phyloP scores from a whole-genome alignment of 192 early-diverging fungal species.

The Mortierella alpina region DNA sequence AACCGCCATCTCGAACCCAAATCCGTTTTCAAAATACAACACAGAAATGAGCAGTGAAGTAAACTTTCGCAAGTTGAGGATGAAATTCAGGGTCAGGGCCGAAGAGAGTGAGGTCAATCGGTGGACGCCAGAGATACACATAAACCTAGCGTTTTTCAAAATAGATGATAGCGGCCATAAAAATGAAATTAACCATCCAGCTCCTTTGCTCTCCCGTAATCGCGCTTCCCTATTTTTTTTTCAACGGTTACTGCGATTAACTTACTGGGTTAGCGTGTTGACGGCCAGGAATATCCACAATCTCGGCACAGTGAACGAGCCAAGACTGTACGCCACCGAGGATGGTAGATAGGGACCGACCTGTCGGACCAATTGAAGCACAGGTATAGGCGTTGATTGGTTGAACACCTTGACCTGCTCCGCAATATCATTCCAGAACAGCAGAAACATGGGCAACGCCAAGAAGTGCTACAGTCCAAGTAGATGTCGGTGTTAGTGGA shows the following conservation, averaged over 20 bases:
- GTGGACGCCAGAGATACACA: slow-evolving; percentile 91
- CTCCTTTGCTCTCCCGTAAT: background rate
- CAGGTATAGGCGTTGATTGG: slow-evolving; percentile 59
- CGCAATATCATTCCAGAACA: slow-evolving; percentile 77
- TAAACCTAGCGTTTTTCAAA: slow-evolving; percentile 59
- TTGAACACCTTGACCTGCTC: slow-evolving; percentile 67
- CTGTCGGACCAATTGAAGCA: slow-evolving; percentile 35
- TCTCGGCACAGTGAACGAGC: slow-evolving; percentile 60
- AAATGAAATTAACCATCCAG: too few relatives aligned
- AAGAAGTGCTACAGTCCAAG: slow-evolving; percentile 69
- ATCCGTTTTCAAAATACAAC: slow-evolving; percentile 80
- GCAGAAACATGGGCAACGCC: slow-evolving; percentile 82
- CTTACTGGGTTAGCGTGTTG: slow-evolving; percentile 87
- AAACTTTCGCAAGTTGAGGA: slow-evolving; percentile 89
- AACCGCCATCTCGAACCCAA: slow-evolving; percentile 70
- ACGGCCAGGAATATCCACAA: slow-evolving; percentile 78
- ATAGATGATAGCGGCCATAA: background rate
- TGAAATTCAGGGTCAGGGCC: slow-evolving; percentile 86
- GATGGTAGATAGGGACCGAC: slow-evolving; percentile 30
- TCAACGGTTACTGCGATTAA: background rate
- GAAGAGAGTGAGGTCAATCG: slow-evolving; percentile 80
- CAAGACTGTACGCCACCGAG: slow-evolving; percentile 41
- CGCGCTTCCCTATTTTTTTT: too few relatives aligned
- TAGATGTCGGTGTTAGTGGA: background rate
- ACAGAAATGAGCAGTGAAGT: slow-evolving; percentile 84